These are phyloP conservation scores for Psidium friedrichsthalianum DNA, from an alignment of 345 rosid genomes.

Conservation along the genomic window DNA sequence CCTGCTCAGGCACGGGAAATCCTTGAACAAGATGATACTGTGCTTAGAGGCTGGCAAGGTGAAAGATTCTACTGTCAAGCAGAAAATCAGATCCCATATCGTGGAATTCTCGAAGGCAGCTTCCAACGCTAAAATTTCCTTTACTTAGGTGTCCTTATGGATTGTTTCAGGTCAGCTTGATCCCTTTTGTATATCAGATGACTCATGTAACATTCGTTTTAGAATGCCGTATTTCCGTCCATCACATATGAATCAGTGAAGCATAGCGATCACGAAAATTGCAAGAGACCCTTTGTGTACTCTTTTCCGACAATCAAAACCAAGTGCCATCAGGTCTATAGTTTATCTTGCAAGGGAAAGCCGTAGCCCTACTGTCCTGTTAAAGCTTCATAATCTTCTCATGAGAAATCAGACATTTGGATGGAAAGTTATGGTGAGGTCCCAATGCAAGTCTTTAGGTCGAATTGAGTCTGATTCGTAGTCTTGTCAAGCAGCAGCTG, in stretches of 20 bases:
- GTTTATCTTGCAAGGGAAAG: background rate
- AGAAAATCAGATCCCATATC: constrained; percentile 60
- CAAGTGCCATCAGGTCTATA: background rate
- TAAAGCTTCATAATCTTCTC: background rate
- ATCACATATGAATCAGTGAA: background rate
- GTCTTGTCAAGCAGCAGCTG: background rate
- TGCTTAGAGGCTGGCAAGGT: constrained; percentile 18
- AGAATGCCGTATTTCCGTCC: background rate
- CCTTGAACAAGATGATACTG: constrained; percentile 62
- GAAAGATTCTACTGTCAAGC: constrained; percentile 47
- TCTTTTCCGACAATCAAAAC: background rate
- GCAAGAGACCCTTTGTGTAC: background rate
- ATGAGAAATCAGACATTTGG: background rate
- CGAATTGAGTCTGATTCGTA: background rate
- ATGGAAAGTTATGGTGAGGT: background rate
- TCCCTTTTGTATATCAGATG: background rate
- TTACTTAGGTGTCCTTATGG: constrained; percentile 11
- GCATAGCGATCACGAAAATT: background rate
- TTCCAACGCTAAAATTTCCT: constrained; percentile 58
- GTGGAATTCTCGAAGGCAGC: constrained; percentile 66
- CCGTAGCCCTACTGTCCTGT: background rate
- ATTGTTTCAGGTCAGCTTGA: background rate
- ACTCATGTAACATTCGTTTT: background rate
- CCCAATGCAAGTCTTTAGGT: background rate
- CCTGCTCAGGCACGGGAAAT: constrained; percentile 67